Percentiles rank a stretch among this genome's conserved stretches.
Evolutionary conservation across 2,329 filamentous ascomycete genomes (phyloP).

Genomic region (Penicillium capsulatum): DNA sequence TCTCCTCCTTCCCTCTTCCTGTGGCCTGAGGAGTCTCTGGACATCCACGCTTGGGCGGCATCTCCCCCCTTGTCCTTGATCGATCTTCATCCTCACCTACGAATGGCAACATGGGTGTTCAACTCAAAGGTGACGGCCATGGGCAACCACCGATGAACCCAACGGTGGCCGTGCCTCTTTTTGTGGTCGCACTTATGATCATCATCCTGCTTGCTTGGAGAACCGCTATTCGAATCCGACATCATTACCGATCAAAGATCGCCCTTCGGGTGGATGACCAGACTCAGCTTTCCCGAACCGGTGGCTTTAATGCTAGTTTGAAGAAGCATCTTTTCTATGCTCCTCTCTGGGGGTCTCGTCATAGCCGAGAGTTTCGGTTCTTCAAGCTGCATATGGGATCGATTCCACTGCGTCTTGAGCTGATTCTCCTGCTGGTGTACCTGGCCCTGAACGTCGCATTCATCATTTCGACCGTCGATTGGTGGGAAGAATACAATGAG

Average conservation of each 20-base stretch:
- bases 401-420: conserved; percentile 68
- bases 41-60: conserved; percentile 10
- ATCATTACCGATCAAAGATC: conserved; percentile 22
- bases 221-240: conserved; percentile 20
- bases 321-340: conserved; percentile 50
- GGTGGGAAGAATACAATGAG: conserved; percentile 28
- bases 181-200: conserved; percentile 25
- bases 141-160: conserved; percentile 32
- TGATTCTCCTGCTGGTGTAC: conserved; percentile 63
- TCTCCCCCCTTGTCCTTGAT: background rate
- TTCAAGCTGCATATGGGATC: conserved; percentile 66
- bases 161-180: conserved; percentile 30
- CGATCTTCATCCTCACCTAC: conserved; percentile 2
- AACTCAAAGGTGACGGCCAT: conserved; percentile 24
- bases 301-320: conserved; percentile 19
- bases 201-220: conserved; percentile 24
- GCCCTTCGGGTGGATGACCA: conserved; percentile 22
- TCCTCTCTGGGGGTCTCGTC: conserved; percentile 65
- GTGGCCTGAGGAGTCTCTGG: conserved; percentile 11
- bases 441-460: conserved; percentile 68
- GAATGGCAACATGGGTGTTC: conserved; percentile 30
- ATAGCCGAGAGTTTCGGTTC: conserved; percentile 67
- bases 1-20: conserved; percentile 4
- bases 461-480: conserved; percentile 46
- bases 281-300: conserved; percentile 15